These are phyloP conservation scores for Phascolomyces articulosus DNA, from an alignment of 371 early-diverging fungal species.

Conservation along the genomic window DNA sequence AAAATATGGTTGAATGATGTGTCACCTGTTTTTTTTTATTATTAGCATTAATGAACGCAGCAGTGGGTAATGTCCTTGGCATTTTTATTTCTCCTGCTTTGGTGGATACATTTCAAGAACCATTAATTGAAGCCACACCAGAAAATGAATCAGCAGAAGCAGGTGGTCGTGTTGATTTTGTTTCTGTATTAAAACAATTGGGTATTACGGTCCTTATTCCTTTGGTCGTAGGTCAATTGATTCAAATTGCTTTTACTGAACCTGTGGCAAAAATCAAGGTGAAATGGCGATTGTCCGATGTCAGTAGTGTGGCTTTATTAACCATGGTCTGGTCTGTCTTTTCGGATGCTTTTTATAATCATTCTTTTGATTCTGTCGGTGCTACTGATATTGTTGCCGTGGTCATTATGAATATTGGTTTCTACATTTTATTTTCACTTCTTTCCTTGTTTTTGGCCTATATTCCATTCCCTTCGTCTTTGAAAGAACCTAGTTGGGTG, in stretches of 20 bases:
- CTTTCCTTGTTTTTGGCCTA: slow-evolving; percentile 36
- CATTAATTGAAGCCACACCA: slow-evolving; percentile 40
- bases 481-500: slow-evolving; percentile 24
- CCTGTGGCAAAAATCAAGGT: slow-evolving; percentile 44
- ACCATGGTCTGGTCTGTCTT: slow-evolving; percentile 72
- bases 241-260: slow-evolving; percentile 53
- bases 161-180: slow-evolving; percentile 45
- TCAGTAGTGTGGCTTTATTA: slow-evolving; percentile 58
- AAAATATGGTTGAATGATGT: no score
- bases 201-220: slow-evolving; percentile 64
- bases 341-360: slow-evolving; percentile 61
- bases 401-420: slow-evolving; percentile 44
- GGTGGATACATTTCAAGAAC: slow-evolving; percentile 39
- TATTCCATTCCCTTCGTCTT: slow-evolving; percentile 31
- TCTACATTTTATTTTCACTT: slow-evolving; percentile 41
- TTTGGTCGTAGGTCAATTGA: slow-evolving; percentile 61
- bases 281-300: slow-evolving; percentile 51
- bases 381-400: slow-evolving; percentile 57
- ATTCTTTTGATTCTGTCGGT: slow-evolving; percentile 45
- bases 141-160: slow-evolving; percentile 38
- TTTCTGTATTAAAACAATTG: slow-evolving; percentile 52
- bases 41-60: slow-evolving; percentile 66
- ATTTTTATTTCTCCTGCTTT: slow-evolving; percentile 70
- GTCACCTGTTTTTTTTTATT: slow-evolving; percentile 11
- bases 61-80: slow-evolving; percentile 67